Evolutionary conservation across 805 yeast genomes (phyloP), one percentile per base, ranked within the genome.

Genomic region (Yarrowia sp.): DNA sequence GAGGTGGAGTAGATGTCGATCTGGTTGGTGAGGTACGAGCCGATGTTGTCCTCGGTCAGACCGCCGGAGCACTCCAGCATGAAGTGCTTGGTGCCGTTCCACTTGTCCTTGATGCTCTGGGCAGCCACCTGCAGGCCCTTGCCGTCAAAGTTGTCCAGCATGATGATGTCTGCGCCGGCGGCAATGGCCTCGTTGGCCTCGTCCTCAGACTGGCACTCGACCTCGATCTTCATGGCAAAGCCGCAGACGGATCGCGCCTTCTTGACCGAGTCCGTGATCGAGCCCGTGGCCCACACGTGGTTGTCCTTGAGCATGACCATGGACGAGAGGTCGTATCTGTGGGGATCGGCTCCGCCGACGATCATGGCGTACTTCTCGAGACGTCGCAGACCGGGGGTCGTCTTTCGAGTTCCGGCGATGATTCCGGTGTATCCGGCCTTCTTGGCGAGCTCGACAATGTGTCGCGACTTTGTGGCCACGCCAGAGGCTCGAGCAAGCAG

Each of bases 231-330:
- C 36, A 87, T 80, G 2, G 96, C 83, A 74, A 92, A 92, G 3
- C 98, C 98, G 70, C 90, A 88, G 0, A 86, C 96, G 13, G 78
- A 77, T 62, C 90, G 81, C 1, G 98, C 97, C 63, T 80, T 80
- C 32, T 75, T 68, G 7, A 93, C 93, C 0, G 98, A 97, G 49
- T 80, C 77, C 3, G 96, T 88, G 65, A 92, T 93, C 27, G 96
- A 90, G 0, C 97, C 97, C 2, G 96, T 88, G 4, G 96, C 85
- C 84, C 94, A 88, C 39, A 92, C 81, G 71, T 93, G 98, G 73
- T 92, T 92, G 71, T 92, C 98, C 73, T 92, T 92, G 68, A 92
- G 81, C 98, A 93, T 92, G 1, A 93, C 92, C 98, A 92, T 92
- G 1, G 94, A 83, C 46, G 94, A 86, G 62, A 92, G 81, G 71